phyloP scores from a whole-genome alignment of 2,329 filamentous ascomycete species.

The Penicillium hesseltinei region DNA sequence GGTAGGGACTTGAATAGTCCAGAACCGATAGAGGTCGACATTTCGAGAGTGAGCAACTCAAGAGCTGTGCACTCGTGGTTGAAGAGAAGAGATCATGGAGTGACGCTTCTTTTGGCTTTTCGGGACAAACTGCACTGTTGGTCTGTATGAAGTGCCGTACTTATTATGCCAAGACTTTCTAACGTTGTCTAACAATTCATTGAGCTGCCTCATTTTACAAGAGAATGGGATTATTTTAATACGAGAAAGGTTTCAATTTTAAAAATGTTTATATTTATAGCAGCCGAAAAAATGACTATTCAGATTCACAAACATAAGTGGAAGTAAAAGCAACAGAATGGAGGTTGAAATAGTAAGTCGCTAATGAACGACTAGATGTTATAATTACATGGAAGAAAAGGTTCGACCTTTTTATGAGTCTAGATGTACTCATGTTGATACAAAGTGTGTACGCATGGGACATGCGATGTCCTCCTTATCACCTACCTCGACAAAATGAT shows the following conservation, averaged over 20 bases:
- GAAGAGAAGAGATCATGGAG: constrained; percentile 17
- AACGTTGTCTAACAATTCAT: not conserved
- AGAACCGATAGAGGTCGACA: constrained; percentile 63
- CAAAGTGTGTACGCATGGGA: constrained; percentile 41
- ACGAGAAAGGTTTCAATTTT: not conserved
- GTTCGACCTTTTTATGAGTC: not conserved
- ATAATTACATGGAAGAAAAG: constrained; percentile 17
- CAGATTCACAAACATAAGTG: not conserved
- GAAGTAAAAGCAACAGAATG: not conserved
- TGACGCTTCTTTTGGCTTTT: constrained; percentile 23
- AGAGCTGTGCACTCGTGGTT: constrained; percentile 18
- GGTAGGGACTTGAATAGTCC: constrained; percentile 79
- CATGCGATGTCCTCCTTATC: constrained; percentile 40
- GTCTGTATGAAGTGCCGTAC: constrained; percentile 8
- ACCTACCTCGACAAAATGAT: constrained; percentile 39
- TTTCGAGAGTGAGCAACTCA: constrained; percentile 35
- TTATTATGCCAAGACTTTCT: constrained; percentile 7
- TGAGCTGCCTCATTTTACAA: not conserved
- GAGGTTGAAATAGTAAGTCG: not conserved
- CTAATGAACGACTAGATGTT: constrained; percentile 9
- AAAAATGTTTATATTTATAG: fast-evolving
- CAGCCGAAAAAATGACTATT: no score
- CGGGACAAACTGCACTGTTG: constrained; percentile 16
- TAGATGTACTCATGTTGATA: constrained; percentile 14
- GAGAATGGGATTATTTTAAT: not conserved